phyloP scores from a whole-genome alignment of 2,329 filamentous ascomycete genomes.

The Penicillium nordicum region DNA sequence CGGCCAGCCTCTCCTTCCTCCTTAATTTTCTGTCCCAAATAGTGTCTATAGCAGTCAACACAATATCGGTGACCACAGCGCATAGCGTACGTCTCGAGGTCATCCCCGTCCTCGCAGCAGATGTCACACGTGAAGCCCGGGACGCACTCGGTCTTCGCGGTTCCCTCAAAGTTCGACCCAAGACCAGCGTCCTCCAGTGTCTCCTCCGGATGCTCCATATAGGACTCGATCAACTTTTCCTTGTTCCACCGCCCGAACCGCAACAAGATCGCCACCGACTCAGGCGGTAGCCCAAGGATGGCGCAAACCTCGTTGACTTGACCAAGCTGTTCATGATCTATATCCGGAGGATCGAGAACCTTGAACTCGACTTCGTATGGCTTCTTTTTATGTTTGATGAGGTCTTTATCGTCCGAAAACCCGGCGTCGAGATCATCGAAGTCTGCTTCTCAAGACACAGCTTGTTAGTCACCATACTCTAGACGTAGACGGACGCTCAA shows the following conservation, averaged over 20 bases:
- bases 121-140: slow-evolving; percentile 88
- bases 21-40: slow-evolving; percentile 86
- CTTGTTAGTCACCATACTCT: slow-evolving; percentile 4
- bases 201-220: slow-evolving; percentile 83
- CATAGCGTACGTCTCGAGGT: slow-evolving; percentile 82
- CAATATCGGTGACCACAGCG: slow-evolving; percentile 94
- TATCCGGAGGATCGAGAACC: slow-evolving; percentile 74
- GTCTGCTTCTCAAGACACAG: slow-evolving; percentile 37
- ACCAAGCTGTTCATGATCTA: slow-evolving; percentile 77
- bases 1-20: slow-evolving; percentile 93
- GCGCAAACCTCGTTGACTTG: slow-evolving; percentile 87
- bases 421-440: slow-evolving; percentile 59
- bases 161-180: slow-evolving; percentile 58
- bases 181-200: slow-evolving; percentile 82
- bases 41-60: slow-evolving; percentile 86
- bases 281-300: slow-evolving; percentile 83
- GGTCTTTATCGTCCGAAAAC: slow-evolving; percentile 66
- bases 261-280: slow-evolving; percentile 85
- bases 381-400: slow-evolving; percentile 67
- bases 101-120: slow-evolving; percentile 83
- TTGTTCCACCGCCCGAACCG: slow-evolving; percentile 94
- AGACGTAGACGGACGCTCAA: neutral
- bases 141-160: slow-evolving; percentile 67
- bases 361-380: slow-evolving; percentile 82
- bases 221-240: slow-evolving; percentile 87